Evolutionary conservation across 805 yeast species (phyloP), one percentile per base, ranked within the genome.

Genomic region (Metschnikowia chrysomelidarum): DNA sequence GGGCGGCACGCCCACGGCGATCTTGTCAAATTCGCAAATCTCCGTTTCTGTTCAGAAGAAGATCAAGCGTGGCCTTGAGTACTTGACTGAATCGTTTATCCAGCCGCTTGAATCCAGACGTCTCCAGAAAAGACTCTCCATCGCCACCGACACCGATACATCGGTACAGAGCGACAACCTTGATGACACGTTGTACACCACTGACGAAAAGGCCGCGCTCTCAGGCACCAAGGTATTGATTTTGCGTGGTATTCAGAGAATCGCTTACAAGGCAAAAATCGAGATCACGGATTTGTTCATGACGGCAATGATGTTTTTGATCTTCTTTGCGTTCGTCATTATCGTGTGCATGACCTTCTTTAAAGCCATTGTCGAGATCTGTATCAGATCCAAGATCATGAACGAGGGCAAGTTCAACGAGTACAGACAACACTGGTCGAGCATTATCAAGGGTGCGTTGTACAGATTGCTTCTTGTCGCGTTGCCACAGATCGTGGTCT

Each of bases 221-320:
- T 60, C 82, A 30, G 62, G 82, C 2, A 65, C 82, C 5, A 84
- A 82, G 52, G 87, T 87, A 27, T 69, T 93, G 51, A 80, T 91
- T 24, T 65, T 93, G 35, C 77, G 95, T 56, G 98, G 98, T 48
- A 82, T 93, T 42, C 87, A 87, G 60, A 80, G 98, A 64, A 96
- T 91, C 5, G 80, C 96, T 0, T 93, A 69, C 57, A 62, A 82
- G 49, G 86, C 96, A 8, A 75, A 76, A 14, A 89, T 93, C 48
- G 98, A 93, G 62, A 73, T 91, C 47, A 82, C 96, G 16, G 80
- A 78, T 54, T 60, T 93, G 39, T 93, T 88, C 60, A 69, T 89
- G 65, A 93, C 98, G 0, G 87, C 89, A 36, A 76, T 87, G 26
- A 82, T 83, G 7, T 87, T 89, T 59, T 84, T 88, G 56, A 60